Evolutionary conservation across 1,284 basidiomycete species (phyloP), one percentile per base, ranked within the genome.

Genomic region (Hymenochaete sp.): DNA sequence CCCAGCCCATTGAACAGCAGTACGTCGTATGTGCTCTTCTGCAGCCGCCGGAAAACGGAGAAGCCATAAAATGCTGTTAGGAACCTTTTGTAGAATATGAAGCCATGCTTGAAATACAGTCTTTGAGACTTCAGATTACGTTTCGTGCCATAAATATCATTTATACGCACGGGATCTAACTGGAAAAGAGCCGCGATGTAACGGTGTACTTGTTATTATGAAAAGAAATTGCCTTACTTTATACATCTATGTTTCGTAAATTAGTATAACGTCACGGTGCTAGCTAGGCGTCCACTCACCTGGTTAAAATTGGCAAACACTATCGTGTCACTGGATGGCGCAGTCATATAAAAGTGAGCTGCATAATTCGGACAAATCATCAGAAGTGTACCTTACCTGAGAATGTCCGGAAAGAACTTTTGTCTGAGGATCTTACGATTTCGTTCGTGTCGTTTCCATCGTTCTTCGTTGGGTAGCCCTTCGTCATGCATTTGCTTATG

Each of bases 271-370:
- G 40, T 39, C 38, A n/a, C 24, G 19, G 18, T 35, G 26, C 44
- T 39, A 18, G 38, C 28, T 35, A 16, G 28, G 21, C 26, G 25
- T 14, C 29, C 22, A 49, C 59, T 38, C 40, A 74, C 70, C 66
- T 79, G 77, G 55, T 78, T 79, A 57, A 78, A 79, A 54, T 78
- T 76, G 42, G 76, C 74, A 54, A 80, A 79, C 52, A 80, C 73
- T 47, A 80, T 54, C 14, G 68, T 58, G 56, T 71, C 62, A 48
- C 70, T 72, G 42, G 6, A 26, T 7, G 29, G 21, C 16, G 10
- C 26, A n/a, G n/a, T n/a, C n/a, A n/a, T n/a, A n/a, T n/a, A 39
- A 13, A 31, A 8, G 27, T n/a, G n/a, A n/a, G 6, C 3, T 31
- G 32, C 24, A 27, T 32, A 40, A 19, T 10, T 41, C 10, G 19